These are phyloP conservation scores for Pyrenula aspistea DNA, from an alignment of 495 filamentous ascomycete genomes.

Conservation along the genomic window DNA sequence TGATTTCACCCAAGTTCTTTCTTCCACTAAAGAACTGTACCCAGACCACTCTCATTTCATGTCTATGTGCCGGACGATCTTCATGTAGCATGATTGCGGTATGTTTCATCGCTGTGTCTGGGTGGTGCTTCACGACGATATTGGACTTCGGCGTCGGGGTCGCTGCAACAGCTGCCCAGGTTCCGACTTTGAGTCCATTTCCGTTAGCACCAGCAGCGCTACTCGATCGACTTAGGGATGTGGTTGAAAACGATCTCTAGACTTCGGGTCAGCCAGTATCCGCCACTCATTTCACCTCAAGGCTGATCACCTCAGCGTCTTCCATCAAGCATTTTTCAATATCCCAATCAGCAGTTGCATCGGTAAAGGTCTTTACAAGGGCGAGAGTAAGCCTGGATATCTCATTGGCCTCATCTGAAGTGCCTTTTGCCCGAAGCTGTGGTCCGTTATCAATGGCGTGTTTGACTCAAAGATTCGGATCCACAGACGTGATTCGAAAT, in stretches of 20 bases:
- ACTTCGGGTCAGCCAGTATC: no score
- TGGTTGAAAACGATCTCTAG: no score
- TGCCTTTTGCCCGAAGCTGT: slow-evolving; percentile 15
- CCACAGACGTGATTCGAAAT: slow-evolving; percentile 12
- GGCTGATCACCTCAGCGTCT: background rate
- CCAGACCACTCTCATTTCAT: slow-evolving; percentile 17
- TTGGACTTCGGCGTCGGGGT: slow-evolving; percentile 11
- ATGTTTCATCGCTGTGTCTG: background rate
- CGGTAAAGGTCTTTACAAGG: slow-evolving; percentile 13
- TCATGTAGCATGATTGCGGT: background rate
- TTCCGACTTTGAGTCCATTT: background rate
- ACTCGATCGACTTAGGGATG: background rate
- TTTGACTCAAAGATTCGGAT: background rate
- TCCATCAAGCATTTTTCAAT: slow-evolving; percentile 6
- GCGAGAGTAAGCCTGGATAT: slow-evolving; percentile 15
- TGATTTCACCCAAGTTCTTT: slow-evolving; percentile 13
- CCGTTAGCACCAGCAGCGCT: background rate
- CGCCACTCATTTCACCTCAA: background rate
- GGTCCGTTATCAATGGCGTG: background rate
- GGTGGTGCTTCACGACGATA: slow-evolving; percentile 3
- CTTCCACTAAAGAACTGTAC: slow-evolving; percentile 10
- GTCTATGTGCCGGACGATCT: slow-evolving; percentile 8
- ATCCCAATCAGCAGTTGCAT: background rate
- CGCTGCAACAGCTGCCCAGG: slow-evolving; percentile 3
- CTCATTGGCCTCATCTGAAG: slow-evolving; percentile 14